Evolutionary conservation across 169 alveolate genomes (phyloP), one percentile per base, ranked within the genome.

Genomic region (Plasmodium fragile): DNA sequence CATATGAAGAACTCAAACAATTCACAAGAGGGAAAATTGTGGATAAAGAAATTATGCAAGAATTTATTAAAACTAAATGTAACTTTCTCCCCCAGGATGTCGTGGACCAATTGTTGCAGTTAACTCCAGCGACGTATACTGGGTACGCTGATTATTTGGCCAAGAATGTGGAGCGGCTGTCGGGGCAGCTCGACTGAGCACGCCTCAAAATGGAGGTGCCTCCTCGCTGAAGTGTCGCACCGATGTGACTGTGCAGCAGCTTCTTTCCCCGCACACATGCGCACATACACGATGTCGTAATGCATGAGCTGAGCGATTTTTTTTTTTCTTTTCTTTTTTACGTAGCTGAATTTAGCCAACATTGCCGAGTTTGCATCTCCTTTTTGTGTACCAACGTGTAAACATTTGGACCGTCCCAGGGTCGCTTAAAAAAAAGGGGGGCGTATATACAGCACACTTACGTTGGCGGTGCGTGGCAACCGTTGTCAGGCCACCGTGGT

Each of bases 1-100:
- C 96, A 1, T 96, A 93, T 93, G 97, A 96, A 77, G 90, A 95
- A 53, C 94, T 96, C 70, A 92, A 94, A 81, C 34, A 72, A 8
- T 95, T 92, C 55, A 95, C 97, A 3, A 79, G 97, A 49, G 96
- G 95, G n/a, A 81, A 81, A 39, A n/a, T 28, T 53, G 72, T 95
- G 32, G 32, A 72, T 30, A 94, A 69, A 92, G 81, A 81, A 93
- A 81, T 39, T 49, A 84, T 73, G 93, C 95, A 96, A 22, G 69
- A 73, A 72, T 92, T 75, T 84, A 95, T 78, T 81, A 94, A 79
- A 83, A 93, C 53, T 28, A 93, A 43, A 25, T 72, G 59, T 5
- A 78, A 18, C 55, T 83, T 34, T 45, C 55, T 77, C 82, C 95
- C 92, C 0, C 53, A 32, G 83, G 52, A 79, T 43, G 90, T 39